phyloP scores from a whole-genome alignment of 1,284 basidiomycete genomes.

The Ceratobasidium sp. region DNA sequence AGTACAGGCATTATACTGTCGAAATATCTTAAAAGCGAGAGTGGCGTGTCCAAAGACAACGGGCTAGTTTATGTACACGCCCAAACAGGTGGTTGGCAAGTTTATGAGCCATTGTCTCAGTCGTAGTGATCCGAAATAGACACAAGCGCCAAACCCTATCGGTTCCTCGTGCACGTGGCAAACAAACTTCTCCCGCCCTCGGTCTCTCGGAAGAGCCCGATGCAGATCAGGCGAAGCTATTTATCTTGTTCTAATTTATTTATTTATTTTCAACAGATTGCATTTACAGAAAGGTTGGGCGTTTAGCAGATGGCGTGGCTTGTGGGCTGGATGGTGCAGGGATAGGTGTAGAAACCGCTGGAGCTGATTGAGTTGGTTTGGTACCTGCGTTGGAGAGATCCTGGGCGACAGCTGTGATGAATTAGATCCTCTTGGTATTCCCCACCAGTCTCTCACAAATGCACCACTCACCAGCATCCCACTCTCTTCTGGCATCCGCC shows the following conservation, averaged over 20 bases:
- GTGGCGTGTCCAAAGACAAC: background rate
- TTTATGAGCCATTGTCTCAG: constrained; percentile 5
- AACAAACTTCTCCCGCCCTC: background rate
- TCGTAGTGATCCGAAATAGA: background rate
- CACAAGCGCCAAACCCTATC: background rate
- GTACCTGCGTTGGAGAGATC: background rate
- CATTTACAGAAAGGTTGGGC: background rate
- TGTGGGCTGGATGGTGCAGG: background rate
- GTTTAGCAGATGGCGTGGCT: background rate
- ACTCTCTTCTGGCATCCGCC: constrained; percentile 8
- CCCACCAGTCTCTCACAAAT: background rate
- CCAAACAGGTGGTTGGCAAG: background rate
- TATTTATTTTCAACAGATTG: background rate
- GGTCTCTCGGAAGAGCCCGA: background rate
- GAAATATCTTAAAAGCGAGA: background rate
- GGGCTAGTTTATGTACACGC: background rate
- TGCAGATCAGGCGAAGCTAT: background rate
- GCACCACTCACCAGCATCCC: constrained; percentile 13
- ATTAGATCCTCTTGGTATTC: background rate
- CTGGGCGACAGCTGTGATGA: constrained; percentile 1
- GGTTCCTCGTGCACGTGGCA: background rate
- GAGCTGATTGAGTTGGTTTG: background rate
- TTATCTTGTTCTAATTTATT: background rate
- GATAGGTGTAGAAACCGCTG: background rate
- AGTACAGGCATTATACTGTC: constrained; percentile 42